Conservation (phyloP, 2,329 filamentous ascomycete genomes). For the Tetracladium maxilliforme region DNA sequence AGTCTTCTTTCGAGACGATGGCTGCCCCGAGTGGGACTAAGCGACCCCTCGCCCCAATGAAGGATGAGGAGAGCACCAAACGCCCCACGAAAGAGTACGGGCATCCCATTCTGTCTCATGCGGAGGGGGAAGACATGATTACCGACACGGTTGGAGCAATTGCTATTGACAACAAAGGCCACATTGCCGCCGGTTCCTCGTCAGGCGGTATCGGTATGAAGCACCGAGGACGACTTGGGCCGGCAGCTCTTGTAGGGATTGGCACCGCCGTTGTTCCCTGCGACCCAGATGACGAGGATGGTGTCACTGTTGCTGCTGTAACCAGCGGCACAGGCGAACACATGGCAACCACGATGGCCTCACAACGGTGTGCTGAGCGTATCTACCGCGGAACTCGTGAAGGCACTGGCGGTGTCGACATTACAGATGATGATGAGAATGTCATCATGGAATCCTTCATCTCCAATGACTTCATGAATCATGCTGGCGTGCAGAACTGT, state of each 20-base stretch:
- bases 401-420: conserved; percentile 41
- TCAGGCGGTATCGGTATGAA: conserved; percentile 99
- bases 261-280: conserved; percentile 80
- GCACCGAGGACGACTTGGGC: conserved; percentile 78
- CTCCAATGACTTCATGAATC: conserved; percentile 79
- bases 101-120: too few species aligned
- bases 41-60: conserved; percentile 13
- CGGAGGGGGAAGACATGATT: conserved; percentile 42
- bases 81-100: too few species aligned
- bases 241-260: conserved; percentile 82
- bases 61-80: too few species aligned
- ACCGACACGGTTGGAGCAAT: conserved; percentile 95
- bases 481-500: conserved; percentile 70
- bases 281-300: conserved; percentile 53
- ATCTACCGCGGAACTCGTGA: conserved; percentile 59
- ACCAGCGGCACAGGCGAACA: conserved; percentile 95
- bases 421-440: conserved; percentile 62
- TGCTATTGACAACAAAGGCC: conserved; percentile 71
- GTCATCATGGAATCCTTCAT: conserved; percentile 68
- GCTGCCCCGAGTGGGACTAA: conserved; percentile 22
- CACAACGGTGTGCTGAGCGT: conserved; percentile 71
- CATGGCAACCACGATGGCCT: conserved; percentile 91
- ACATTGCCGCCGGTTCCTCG: conserved; percentile 87
- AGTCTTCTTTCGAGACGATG: too few species aligned
- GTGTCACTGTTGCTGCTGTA: conserved; percentile 63